Base-by-base conservation (phyloP, 805 yeast species). In the Zygosaccharomyces lentus region DNA sequence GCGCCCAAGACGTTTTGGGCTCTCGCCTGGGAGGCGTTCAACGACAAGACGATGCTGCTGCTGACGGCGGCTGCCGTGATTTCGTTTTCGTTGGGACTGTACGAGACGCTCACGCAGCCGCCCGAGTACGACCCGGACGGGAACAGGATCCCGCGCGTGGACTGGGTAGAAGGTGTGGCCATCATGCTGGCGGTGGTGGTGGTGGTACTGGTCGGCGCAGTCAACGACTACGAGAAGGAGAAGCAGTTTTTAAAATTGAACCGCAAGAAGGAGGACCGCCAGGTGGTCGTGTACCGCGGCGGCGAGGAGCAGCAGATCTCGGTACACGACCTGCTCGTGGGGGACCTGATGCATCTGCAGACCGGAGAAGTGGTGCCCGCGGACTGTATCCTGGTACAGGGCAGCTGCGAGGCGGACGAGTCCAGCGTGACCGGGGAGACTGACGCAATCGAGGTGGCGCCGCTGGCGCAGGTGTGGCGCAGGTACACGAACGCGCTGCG, bases 121-220 rank as follows among this genome's bases (percentile, higher is more conserved):
- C 73, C 87, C 0, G 80, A 79, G 59, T 77, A 77, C 56, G 96
- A 91, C 64, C 80, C 77, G 5, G 87, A 87, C 52, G 96, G 96
- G 23, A 73, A 79, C 17, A 72, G 79, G 16, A 65, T 81, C 45
- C 96, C 97, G 13, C 78, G 81, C 57, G 95, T 93, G 26, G 96
- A 91, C 58, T 93, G 98, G 97, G 96, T 95, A 39, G 99, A 93
- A 71, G 99, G 99, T 56, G 96, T 90, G 31, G 99, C 99, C 34
- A 93, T 93, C 61, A 78, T 93, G 55, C 84, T 84, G 3, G 99
- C 99, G 16, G 86, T 93, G 19, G 58, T 80, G 4, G 91, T 93
- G 49, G 98, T 93, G 27, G 96, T 91, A 4, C 53, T 87, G 2
- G 99, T 95, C 10, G 96, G 97, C 41, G 93, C 96, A 2, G 84